phyloP scores from a whole-genome alignment of 352 stramenopile genomes.

The Pythium phragmitis region DNA sequence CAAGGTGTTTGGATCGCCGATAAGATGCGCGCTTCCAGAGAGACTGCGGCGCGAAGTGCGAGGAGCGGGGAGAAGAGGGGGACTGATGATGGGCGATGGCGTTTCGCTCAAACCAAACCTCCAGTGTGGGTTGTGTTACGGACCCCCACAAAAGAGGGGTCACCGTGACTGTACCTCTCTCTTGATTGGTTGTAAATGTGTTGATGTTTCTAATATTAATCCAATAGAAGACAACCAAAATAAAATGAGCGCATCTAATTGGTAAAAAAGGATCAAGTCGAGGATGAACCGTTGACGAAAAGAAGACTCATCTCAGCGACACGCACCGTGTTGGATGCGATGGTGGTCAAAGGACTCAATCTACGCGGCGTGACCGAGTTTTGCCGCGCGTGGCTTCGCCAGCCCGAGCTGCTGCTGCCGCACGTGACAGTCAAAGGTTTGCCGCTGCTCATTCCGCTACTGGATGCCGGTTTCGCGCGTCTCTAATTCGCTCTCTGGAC shows the following conservation, averaged over 20 bases:
- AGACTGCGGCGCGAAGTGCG: conserved; percentile 18
- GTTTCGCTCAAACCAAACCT: conserved; percentile 27
- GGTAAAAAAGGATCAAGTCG: conserved; percentile 20
- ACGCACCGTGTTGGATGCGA: too few species aligned
- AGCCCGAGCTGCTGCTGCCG: conserved; percentile 74
- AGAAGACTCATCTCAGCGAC: conserved; percentile 12
- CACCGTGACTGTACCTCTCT: not conserved
- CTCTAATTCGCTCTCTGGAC: conserved; percentile 5
- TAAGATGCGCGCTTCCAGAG: not conserved
- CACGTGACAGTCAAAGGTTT: conserved; percentile 81
- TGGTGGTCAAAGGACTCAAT: conserved; percentile 72
- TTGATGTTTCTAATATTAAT: conserved; percentile 2
- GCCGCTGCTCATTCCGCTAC: not conserved
- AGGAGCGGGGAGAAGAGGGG: not conserved
- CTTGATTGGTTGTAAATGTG: conserved; percentile 17
- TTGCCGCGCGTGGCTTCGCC: conserved; percentile 64
- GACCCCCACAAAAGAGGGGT: conserved; percentile 25
- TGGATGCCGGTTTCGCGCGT: not conserved
- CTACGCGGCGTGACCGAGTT: conserved; percentile 78
- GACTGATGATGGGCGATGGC: conserved; percentile 25
- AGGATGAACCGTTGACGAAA: conserved; percentile 2
- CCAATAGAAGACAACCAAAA: conserved; percentile 9
- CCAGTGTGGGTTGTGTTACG: conserved; percentile 25
- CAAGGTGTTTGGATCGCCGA: not conserved
- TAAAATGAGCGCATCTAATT: conserved; percentile 9